phyloP scores from a whole-genome alignment of 805 yeast genomes.

The Vanderwaltozyma verrucispora region DNA sequence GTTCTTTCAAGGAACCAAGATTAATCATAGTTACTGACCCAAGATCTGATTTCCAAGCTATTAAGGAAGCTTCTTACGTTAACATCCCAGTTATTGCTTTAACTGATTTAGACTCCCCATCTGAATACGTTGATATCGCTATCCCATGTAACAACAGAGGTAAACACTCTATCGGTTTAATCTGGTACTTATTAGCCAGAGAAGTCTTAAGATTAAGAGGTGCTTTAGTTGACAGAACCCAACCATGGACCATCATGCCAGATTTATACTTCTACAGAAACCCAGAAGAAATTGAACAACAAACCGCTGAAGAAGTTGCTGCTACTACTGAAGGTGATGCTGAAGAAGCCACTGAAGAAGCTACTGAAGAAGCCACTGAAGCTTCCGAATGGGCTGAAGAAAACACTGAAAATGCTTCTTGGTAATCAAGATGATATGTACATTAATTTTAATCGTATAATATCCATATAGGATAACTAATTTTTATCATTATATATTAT shows the following conservation, averaged over 20 bases:
- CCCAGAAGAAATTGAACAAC: slow-evolving; percentile 95
- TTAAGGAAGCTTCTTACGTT: slow-evolving; percentile 99
- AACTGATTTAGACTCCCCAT: slow-evolving; percentile 97
- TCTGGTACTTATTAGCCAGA: slow-evolving; percentile 99
- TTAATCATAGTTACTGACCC: slow-evolving; percentile 98
- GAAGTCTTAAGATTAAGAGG: slow-evolving; percentile 99
- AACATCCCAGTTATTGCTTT: slow-evolving; percentile 99
- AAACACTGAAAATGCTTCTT: slow-evolving; percentile 27
- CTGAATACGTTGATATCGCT: slow-evolving; percentile 98
- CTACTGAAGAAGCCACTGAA: slow-evolving; percentile 53
- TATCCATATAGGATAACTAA: slow-evolving; percentile 3
- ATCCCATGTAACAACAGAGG: slow-evolving; percentile 99
- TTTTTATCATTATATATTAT: slow-evolving; percentile 3
- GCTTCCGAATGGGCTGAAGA: slow-evolving; percentile 55
- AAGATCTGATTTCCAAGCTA: slow-evolving; percentile 99
- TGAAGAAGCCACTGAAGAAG: slow-evolving; percentile 72
- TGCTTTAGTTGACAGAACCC: slow-evolving; percentile 88
- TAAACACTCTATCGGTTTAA: slow-evolving; percentile 98
- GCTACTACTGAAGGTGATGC: slow-evolving; percentile 53
- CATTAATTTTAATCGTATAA: slow-evolving; percentile 4
- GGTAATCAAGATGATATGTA: slow-evolving; percentile 17
- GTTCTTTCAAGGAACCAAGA: slow-evolving; percentile 99
- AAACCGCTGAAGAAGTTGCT: slow-evolving; percentile 54
- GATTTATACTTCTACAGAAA: slow-evolving; percentile 99
- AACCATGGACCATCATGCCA: slow-evolving; percentile 99